These are phyloP conservation scores for Pseudozyma sp. DNA, from an alignment of 1,284 basidiomycete species.

Conservation along the genomic window DNA sequence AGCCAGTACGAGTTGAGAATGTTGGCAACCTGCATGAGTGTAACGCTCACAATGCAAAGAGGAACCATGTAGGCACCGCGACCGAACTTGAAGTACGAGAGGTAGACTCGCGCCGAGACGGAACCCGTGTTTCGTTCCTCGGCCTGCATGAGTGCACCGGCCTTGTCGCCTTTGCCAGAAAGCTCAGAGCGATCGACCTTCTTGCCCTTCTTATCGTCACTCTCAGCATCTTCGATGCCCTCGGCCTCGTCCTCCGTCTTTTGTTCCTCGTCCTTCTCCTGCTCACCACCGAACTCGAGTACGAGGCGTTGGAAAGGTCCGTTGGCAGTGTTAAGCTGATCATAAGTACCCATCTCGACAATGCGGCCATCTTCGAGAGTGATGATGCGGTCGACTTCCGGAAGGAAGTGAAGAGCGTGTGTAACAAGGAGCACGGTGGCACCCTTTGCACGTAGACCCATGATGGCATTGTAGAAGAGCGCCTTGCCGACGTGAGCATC, in stretches of 20 bases:
- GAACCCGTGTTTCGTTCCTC: constrained; percentile 68
- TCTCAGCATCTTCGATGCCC: constrained; percentile 38
- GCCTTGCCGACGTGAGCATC: constrained; percentile 69
- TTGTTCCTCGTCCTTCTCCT: constrained; percentile 55
- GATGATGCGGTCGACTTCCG: constrained; percentile 76
- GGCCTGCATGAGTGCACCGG: constrained; percentile 54
- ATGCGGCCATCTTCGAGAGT: constrained; percentile 79
- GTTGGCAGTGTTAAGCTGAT: constrained; percentile 74
- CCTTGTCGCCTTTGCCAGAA: constrained; percentile 48
- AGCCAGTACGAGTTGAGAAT: constrained; percentile 71
- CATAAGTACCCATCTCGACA: constrained; percentile 76
- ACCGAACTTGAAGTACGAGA: constrained; percentile 77
- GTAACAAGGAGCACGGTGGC: constrained; percentile 68
- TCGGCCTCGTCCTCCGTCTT: constrained; percentile 55
- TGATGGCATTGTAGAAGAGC: constrained; percentile 66
- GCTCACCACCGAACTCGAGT: constrained; percentile 68
- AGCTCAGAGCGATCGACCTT: constrained; percentile 30
- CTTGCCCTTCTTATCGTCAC: constrained; percentile 39
- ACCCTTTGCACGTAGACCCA: constrained; percentile 51
- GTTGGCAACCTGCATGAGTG: constrained; percentile 76
- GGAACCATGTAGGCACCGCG: constrained; percentile 75
- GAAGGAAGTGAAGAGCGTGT: constrained; percentile 73
- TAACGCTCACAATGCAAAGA: constrained; percentile 73
- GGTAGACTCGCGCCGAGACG: constrained; percentile 74
- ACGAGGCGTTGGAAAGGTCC: constrained; percentile 74